phyloP scores from a whole-genome alignment of 129 eudicot species.

The Apium graveolens region DNA sequence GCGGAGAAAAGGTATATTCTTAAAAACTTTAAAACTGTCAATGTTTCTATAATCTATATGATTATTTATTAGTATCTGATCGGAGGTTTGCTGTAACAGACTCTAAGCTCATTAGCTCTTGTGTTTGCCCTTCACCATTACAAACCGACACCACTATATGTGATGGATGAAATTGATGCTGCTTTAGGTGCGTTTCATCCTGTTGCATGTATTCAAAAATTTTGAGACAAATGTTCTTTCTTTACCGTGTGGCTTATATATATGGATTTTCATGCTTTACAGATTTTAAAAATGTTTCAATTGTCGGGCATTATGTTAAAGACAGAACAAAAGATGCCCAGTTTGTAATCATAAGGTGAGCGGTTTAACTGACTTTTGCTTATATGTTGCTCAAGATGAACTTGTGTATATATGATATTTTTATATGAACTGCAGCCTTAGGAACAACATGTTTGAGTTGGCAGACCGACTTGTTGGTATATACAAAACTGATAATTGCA shows the following conservation, averaged over 20 bases:
- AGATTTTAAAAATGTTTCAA: constrained; percentile 96
- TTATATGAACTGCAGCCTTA: constrained; percentile 46
- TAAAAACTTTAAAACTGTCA: neutral
- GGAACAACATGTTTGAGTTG: constrained; percentile 98
- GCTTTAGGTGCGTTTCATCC: constrained; percentile 57
- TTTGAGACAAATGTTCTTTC: neutral
- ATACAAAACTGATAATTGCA: constrained; percentile 92
- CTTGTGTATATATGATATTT: neutral
- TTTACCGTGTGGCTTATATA: neutral
- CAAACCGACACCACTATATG: constrained; percentile 97
- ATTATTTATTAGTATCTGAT: neutral
- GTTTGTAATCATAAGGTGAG: constrained; percentile 87
- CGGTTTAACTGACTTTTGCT: neutral
- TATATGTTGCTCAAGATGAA: neutral
- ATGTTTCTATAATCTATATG: too few species aligned
- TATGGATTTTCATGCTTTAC: constrained; percentile 2
- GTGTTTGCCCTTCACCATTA: constrained; percentile 97
- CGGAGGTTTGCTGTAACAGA: constrained; percentile 34
- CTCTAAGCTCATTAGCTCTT: constrained; percentile 93
- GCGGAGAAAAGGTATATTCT: constrained; percentile 89
- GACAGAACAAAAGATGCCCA: constrained; percentile 97
- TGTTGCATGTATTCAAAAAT: neutral
- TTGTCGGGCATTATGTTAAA: constrained; percentile 97
- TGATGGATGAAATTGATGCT: constrained; percentile 99
- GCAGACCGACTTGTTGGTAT: constrained; percentile 98